Percentiles rank a stretch among this genome's conserved stretches.
Conservation (phyloP, 371 early-diverging fungal species). For the Rhizomucor miehei region DNA sequence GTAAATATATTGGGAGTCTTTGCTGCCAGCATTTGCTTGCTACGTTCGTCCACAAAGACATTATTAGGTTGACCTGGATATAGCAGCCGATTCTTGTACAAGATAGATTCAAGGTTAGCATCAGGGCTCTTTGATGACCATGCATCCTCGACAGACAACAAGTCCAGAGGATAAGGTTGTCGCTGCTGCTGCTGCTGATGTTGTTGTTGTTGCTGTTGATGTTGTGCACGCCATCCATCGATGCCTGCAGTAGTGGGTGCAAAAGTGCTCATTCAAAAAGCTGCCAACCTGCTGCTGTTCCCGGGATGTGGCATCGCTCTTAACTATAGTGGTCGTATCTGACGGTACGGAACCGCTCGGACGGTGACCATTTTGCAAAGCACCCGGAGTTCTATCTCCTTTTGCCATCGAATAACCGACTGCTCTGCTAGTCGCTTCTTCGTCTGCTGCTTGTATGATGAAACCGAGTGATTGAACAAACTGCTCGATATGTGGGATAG, state of each 20-base stretch:
- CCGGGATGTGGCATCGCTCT: no score
- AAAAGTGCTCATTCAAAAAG: not conserved
- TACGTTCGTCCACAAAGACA: conserved; percentile 7
- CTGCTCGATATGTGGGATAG: conserved; percentile 17
- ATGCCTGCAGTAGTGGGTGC: not conserved
- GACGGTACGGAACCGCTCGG: not conserved
- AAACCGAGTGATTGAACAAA: conserved; percentile 19
- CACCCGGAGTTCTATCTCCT: not conserved
- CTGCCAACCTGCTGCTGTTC: conserved; percentile 3
- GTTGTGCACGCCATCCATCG: not conserved
- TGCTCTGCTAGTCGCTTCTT: not conserved
- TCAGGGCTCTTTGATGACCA: conserved; percentile 9
- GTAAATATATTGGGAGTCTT: no score
- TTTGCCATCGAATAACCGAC: not conserved
- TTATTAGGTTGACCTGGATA: not conserved
- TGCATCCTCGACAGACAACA: conserved; percentile 8
- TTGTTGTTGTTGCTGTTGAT: conserved; percentile 8
- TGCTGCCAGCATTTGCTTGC: not conserved
- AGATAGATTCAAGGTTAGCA: conserved; percentile 9
- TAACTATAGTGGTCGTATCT: not conserved
- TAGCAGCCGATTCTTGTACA: not conserved
- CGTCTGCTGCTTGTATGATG: conserved; percentile 16
- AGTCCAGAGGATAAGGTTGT: conserved; percentile 4
- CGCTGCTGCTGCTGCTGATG: conserved; percentile 3
- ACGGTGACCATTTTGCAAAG: not conserved